Conservation (phyloP, 805 yeast genomes). For the Suhomyces vadensis region DNA sequence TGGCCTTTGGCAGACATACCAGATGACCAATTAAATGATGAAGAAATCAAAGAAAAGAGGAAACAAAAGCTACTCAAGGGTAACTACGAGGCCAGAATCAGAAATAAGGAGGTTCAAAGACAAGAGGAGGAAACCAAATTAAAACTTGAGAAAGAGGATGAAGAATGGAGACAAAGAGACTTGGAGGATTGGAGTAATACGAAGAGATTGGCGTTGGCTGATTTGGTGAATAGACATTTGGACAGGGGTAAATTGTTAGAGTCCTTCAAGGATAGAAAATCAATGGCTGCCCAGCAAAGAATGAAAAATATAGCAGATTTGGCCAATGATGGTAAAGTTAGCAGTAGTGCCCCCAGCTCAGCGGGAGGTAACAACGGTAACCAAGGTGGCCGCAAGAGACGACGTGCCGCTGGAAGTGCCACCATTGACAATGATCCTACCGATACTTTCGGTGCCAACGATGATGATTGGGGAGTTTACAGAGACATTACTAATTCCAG, state of each 20-base stretch:
- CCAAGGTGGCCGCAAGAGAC: constrained; percentile 48
- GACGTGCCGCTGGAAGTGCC: constrained; percentile 47
- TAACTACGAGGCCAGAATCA: constrained; percentile 82
- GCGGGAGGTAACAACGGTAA: constrained; percentile 41
- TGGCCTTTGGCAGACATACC: constrained; percentile 78
- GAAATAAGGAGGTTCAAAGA: constrained; percentile 77
- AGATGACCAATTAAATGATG: constrained; percentile 78
- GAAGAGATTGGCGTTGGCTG: constrained; percentile 61
- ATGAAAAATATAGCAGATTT: constrained; percentile 89
- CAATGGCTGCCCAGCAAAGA: constrained; percentile 86
- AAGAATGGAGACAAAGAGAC: constrained; percentile 74
- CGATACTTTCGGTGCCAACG: constrained; percentile 93
- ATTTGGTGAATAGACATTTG: constrained; percentile 58
- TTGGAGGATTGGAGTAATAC: constrained; percentile 76
- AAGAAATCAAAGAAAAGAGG: constrained; percentile 82
- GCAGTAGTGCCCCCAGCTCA: constrained; percentile 36
- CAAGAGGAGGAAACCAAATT: constrained; percentile 60
- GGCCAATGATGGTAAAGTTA: constrained; percentile 62
- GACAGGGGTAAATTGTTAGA: constrained; percentile 70
- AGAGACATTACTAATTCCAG: constrained; percentile 75
- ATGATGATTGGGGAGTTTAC: constrained; percentile 93
- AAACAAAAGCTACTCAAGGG: constrained; percentile 81
- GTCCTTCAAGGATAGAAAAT: constrained; percentile 84
- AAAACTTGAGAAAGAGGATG: constrained; percentile 64
- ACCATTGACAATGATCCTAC: constrained; percentile 88